Percentiles rank a stretch among this genome's conserved stretches.
Evolutionary conservation across 108 stramenopile genomes (phyloP).

Genomic region (Nitzschia sp.): DNA sequence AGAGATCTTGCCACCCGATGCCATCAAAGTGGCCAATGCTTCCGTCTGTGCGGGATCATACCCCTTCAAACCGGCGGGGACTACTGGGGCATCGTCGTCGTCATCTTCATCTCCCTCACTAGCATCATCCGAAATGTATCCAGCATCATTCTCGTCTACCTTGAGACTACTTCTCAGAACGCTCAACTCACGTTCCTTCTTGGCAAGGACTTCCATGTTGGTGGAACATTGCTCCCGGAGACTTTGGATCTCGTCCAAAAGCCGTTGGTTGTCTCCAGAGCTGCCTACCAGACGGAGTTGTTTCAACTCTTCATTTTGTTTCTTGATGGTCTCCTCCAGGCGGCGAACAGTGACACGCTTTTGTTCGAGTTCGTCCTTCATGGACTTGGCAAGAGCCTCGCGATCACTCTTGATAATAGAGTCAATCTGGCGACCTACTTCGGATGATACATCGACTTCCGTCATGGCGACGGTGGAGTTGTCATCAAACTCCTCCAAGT

Average conservation of each 20-base stretch:
- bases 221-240: conserved; percentile 37
- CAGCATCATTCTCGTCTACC: conserved; percentile 40
- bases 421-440: conserved; percentile 31
- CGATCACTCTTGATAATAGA: conserved; percentile 29
- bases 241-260: conserved; percentile 36
- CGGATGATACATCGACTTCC: conserved; percentile 20
- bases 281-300: conserved; percentile 11
- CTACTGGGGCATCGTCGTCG: background rate
- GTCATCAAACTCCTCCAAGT: conserved; percentile 22
- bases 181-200: conserved; percentile 54
- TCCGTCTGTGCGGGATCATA: conserved; percentile 29
- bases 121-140: conserved; percentile 62
- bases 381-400: conserved; percentile 19
- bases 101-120: conserved; percentile 49
- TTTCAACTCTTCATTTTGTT: conserved; percentile 32
- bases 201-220: conserved; percentile 49
- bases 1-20: conserved; percentile 13
- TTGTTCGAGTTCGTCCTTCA: conserved; percentile 32
- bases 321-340: conserved; percentile 38
- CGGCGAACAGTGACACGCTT: conserved; percentile 33
- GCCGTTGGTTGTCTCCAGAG: conserved; percentile 11
- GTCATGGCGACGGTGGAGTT: conserved; percentile 11
- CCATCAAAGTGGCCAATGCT: conserved; percentile 32
- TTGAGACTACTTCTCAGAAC: conserved; percentile 54
- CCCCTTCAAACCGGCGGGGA: background rate